These are phyloP conservation scores for Nemania sp. DNA, from an alignment of 2,329 filamentous ascomycete species.

Conservation along the genomic window DNA sequence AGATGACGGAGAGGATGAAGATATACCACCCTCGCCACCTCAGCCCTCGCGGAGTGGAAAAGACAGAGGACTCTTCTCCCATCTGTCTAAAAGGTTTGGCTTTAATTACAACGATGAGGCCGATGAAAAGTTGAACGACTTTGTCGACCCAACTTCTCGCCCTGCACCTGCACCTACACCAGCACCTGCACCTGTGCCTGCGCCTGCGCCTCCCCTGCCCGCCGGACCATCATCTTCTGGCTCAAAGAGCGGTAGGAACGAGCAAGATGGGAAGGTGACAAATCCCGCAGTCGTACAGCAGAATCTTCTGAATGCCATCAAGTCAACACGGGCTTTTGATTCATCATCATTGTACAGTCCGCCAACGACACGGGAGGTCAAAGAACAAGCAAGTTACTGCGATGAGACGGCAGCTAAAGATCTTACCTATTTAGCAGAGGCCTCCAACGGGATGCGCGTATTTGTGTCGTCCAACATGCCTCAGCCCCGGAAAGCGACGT, in stretches of 20 bases:
- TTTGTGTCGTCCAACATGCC: constrained; percentile 65
- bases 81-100: constrained; percentile 68
- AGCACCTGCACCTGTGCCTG: constrained; percentile 26
- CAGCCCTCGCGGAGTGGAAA: constrained; percentile 49
- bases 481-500: constrained; percentile 50
- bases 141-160: constrained; percentile 42
- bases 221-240: constrained; percentile 28
- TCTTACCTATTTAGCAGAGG: constrained; percentile 69
- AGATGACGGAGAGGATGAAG: constrained; percentile 32
- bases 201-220: constrained; percentile 28
- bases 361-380: constrained; percentile 71
- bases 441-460: constrained; percentile 72
- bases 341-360: constrained; percentile 73
- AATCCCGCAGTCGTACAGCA: constrained; percentile 65
- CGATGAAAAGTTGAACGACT: constrained; percentile 50
- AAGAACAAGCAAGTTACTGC: constrained; percentile 84
- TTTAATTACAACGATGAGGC: constrained; percentile 57
- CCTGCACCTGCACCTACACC: constrained; percentile 27
- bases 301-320: constrained; percentile 77
- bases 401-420: constrained; percentile 76
- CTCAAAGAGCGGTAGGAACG: constrained; percentile 28
- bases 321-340: constrained; percentile 75
- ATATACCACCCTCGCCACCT: constrained; percentile 33
- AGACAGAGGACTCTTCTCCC: constrained; percentile 65
- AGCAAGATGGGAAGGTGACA: constrained; percentile 56